Conservation (phyloP, 2,329 filamentous ascomycete species). For the Fusarium scirpi region DNA sequence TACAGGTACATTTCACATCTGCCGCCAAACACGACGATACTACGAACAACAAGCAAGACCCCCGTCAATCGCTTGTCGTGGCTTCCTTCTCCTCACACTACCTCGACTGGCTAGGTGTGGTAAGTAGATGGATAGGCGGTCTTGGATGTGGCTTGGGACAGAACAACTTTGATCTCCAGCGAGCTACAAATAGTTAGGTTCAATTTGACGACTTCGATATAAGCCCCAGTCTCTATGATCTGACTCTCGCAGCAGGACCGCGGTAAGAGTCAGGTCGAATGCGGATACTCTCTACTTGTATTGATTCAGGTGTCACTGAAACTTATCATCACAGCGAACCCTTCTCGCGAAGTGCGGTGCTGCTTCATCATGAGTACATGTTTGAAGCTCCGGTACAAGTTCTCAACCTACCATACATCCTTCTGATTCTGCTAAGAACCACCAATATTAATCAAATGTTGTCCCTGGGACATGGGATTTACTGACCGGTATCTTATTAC, state of each 20-base stretch:
- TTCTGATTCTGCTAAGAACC: background rate
- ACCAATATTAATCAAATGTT: background rate
- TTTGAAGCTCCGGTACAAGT: background rate
- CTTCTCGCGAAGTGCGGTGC: background rate
- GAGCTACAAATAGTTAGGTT: background rate
- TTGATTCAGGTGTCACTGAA: background rate
- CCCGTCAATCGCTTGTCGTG: background rate
- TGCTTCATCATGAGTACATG: background rate
- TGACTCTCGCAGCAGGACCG: background rate
- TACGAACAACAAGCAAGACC: background rate
- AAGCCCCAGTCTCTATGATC: background rate
- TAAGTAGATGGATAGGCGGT: background rate
- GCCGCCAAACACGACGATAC: background rate
- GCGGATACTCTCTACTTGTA: background rate
- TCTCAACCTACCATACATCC: background rate
- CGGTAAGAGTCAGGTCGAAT: background rate
- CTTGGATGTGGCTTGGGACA: background rate
- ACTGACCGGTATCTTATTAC: background rate
- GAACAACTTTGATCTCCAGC: background rate
- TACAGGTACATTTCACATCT: background rate
- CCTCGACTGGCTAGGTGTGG: background rate
- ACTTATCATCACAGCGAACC: background rate
- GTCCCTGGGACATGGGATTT: background rate
- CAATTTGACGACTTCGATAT: background rate
- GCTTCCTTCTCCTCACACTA: background rate